phyloP scores from a whole-genome alignment of 1,139 yeast genomes.

The Torulaspora globosa region DNA sequence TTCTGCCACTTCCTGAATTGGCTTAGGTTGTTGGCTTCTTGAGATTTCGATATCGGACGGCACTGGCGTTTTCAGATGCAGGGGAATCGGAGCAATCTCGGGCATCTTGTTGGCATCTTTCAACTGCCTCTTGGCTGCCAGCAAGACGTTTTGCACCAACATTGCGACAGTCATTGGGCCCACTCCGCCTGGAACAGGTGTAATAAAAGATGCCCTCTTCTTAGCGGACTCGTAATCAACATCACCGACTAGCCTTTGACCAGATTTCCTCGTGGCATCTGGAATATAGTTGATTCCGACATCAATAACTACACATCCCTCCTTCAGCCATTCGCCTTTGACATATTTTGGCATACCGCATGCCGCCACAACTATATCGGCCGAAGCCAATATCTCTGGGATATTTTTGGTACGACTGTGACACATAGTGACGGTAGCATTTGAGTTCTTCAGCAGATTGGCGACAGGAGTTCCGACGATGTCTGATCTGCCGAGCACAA shows the following conservation, averaged over 20 bases:
- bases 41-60: conserved; percentile 77
- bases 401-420: conserved; percentile 57
- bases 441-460: conserved; percentile 62
- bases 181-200: conserved; percentile 88
- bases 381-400: conserved; percentile 50
- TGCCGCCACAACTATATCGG: conserved; percentile 74
- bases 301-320: conserved; percentile 66
- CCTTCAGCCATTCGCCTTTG: conserved; percentile 67
- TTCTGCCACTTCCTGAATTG: conserved; percentile 56
- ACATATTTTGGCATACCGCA: conserved; percentile 70
- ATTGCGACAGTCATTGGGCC: conserved; percentile 89
- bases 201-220: conserved; percentile 55
- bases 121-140: conserved; percentile 55
- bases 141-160: conserved; percentile 65
- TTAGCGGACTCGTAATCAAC: conserved; percentile 61
- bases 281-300: conserved; percentile 76
- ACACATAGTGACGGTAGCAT: conserved; percentile 73
- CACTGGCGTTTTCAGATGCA: conserved; percentile 53
- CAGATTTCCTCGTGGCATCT: conserved; percentile 60
- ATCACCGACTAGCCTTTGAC: conserved; percentile 69
- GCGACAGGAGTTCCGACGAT: conserved; percentile 82
- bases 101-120: conserved; percentile 46
- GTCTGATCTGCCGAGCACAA: conserved; percentile 76
- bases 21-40: conserved; percentile 66
- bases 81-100: conserved; percentile 50